Conservation (phyloP, 345 rosid genomes). For the Lagerstroemia speciosa region DNA sequence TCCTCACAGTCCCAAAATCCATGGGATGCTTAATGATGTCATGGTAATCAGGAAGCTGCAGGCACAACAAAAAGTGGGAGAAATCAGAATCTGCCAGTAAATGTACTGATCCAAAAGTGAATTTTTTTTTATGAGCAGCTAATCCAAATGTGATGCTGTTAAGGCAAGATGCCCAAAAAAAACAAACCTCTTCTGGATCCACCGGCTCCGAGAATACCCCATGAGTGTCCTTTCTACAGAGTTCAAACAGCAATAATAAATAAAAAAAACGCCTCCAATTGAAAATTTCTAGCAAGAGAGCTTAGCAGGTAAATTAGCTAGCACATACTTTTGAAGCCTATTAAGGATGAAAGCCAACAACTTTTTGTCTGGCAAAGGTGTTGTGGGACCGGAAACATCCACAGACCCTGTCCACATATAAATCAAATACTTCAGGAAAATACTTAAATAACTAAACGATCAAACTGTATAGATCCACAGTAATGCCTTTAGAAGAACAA, state of each 20-base stretch:
- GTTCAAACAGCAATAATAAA: conserved; percentile 15
- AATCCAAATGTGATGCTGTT: too few species aligned
- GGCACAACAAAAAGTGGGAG: conserved; percentile 8
- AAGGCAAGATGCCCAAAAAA: neutral
- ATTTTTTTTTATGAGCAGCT: too few species aligned
- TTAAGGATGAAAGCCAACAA: conserved; percentile 98
- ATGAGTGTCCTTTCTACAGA: conserved; percentile 84
- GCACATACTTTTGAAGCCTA: conserved; percentile 92
- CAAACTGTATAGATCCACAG: conserved; percentile 15
- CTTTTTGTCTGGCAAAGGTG: conserved; percentile 96
- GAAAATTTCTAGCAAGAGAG: neutral
- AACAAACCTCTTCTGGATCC: conserved; percentile 39
- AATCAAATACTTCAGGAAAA: conserved; percentile 9
- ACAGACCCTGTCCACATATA: conserved; percentile 66
- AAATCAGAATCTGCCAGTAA: neutral
- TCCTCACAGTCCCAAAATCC: conserved; percentile 81
- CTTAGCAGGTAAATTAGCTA: conserved; percentile 16
- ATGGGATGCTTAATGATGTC: conserved; percentile 74
- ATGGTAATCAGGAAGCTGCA: conserved; percentile 93
- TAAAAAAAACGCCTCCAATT: conserved; percentile 17
- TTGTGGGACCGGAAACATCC: conserved; percentile 85
- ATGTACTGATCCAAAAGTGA: neutral
- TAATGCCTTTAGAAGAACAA: conserved; percentile 32
- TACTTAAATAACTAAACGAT: conserved; percentile 9
- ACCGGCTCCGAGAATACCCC: conserved; percentile 93